Percentiles rank a stretch among this genome's conserved stretches.
Conservation (phyloP, 345 rosid species). For the Brassica cretica region DNA sequence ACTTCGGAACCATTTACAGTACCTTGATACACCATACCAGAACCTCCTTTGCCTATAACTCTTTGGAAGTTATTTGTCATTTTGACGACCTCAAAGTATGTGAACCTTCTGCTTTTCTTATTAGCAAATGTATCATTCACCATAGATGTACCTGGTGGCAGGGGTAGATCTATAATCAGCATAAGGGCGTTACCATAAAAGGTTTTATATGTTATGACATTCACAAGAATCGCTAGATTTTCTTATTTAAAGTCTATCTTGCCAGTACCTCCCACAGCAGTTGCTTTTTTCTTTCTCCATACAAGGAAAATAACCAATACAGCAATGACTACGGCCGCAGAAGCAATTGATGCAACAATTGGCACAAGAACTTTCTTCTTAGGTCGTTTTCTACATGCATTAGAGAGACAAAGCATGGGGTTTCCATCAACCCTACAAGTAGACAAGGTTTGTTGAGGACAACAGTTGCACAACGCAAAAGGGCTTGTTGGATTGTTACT, state of each 20-base stretch:
- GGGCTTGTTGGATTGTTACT: background rate
- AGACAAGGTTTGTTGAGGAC: background rate
- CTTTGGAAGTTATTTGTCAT: conserved; percentile 45
- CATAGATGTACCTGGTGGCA: background rate
- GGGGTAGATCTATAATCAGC: background rate
- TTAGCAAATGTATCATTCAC: background rate
- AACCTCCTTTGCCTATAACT: conserved; percentile 52
- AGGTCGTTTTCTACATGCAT: background rate
- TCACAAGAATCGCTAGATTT: background rate
- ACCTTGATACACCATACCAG: conserved; percentile 47
- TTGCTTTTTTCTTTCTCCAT: conserved; percentile 10
- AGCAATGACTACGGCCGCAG: background rate
- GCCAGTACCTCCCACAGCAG: background rate
- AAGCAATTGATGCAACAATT: conserved; percentile 23
- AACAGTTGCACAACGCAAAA: background rate
- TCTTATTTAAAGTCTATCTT: background rate
- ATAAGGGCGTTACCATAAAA: background rate
- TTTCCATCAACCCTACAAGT: conserved; percentile 18
- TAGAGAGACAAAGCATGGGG: conserved; percentile 15
- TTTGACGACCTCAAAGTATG: conserved; percentile 29
- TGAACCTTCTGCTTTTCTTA: conserved; percentile 27
- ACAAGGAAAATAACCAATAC: conserved; percentile 19
- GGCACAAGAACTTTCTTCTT: background rate
- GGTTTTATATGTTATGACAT: background rate
- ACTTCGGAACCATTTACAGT: conserved; percentile 39